A percentile compares a stretch with the other conserved stretches of the same genome.
Evolutionary conservation across 2,329 filamentous ascomycete genomes (phyloP).

Genomic region (Aspergillus fructus): DNA sequence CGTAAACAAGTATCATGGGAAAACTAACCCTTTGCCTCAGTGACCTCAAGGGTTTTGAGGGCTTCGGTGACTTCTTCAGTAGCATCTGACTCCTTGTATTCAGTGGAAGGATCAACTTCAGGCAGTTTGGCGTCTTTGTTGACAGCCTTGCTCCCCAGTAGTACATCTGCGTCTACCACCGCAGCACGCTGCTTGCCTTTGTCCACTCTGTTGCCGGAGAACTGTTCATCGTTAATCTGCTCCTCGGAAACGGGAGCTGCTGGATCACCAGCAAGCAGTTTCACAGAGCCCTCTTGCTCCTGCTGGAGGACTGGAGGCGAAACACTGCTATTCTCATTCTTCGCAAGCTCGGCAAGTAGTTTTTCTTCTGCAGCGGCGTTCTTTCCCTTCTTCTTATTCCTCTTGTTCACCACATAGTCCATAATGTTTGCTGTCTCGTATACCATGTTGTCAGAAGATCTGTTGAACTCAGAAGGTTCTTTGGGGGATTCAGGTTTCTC

Average conservation of each 20-base stretch:
- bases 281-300: not conserved
- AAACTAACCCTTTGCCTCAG: not conserved
- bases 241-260: not conserved
- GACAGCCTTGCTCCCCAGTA: not conserved
- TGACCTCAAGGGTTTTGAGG: not conserved
- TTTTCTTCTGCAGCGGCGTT: not conserved
- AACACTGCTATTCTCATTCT: not conserved
- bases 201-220: not conserved
- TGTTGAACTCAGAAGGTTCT: not conserved
- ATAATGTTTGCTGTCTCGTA: not conserved
- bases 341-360: not conserved
- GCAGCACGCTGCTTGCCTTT: conserved; percentile 1
- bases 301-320: not conserved
- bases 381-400: conserved; percentile 4
- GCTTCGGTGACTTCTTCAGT: not conserved
- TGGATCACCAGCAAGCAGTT: not conserved
- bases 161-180: not conserved
- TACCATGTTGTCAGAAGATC: not conserved
- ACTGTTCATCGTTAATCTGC: not conserved
- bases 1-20: not conserved
- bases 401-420: conserved; percentile 3
- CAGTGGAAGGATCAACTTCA: not conserved
- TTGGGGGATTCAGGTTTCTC: not conserved
- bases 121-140: not conserved
- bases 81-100: not conserved